These are phyloP conservation scores for Omphalotus olearius DNA, from an alignment of 1,284 basidiomycete genomes.

Conservation along the genomic window DNA sequence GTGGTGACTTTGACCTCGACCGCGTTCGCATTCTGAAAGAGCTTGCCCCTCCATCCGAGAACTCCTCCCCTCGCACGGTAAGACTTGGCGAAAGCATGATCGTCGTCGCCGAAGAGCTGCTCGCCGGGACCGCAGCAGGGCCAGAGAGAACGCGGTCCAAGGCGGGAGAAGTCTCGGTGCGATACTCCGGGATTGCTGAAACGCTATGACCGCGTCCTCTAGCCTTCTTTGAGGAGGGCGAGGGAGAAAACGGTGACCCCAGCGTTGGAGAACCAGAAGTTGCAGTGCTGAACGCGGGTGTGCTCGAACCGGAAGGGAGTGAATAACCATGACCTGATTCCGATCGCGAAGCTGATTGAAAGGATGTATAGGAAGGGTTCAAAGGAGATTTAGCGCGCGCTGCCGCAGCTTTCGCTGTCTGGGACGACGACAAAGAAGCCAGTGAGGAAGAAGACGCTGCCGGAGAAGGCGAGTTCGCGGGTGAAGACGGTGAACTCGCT, in stretches of 20 bases:
- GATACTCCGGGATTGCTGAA: not conserved
- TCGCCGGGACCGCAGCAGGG: not conserved
- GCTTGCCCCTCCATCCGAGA: not conserved
- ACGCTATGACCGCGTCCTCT: slow-evolving; percentile 1
- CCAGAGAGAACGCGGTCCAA: not conserved
- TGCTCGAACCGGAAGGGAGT: no score
- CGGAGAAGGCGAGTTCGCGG: slow-evolving; percentile 1
- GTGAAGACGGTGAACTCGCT: slow-evolving; percentile 5
- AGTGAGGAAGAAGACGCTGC: not conserved
- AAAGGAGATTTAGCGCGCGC: slow-evolving; percentile 1
- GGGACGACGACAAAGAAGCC: not conserved
- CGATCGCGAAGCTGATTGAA: no score
- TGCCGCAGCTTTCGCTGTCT: not conserved
- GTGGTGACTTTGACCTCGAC: slow-evolving; percentile 1
- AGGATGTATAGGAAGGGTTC: slow-evolving; percentile 6
- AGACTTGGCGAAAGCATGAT: not conserved
- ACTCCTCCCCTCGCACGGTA: not conserved
- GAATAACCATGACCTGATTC: no score
- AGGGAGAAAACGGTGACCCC: not conserved
- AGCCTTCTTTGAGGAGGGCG: not conserved
- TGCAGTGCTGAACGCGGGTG: no score
- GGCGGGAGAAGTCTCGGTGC: not conserved
- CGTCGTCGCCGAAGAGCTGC: not conserved
- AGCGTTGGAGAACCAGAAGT: not conserved
- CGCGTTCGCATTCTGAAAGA: not conserved